These are phyloP conservation scores for Kernera saxatilis DNA, from an alignment of 345 rosid genomes.

Conservation along the genomic window DNA sequence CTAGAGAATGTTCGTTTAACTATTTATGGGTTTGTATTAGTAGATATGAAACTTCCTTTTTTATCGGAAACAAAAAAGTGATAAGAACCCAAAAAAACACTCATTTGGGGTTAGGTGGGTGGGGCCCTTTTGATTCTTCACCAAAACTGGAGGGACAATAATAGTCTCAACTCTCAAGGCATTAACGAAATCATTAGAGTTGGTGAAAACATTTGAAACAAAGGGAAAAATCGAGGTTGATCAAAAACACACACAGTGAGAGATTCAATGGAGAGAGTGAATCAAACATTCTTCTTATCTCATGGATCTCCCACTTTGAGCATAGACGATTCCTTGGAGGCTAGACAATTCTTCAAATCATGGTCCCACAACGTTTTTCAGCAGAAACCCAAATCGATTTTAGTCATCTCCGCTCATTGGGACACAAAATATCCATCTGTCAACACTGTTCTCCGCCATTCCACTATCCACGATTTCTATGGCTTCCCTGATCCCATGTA, in stretches of 20 bases:
- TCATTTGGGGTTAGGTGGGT: conserved; percentile 1
- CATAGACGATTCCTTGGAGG: conserved; percentile 60
- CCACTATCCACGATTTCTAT: conserved; percentile 78
- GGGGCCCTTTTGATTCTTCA: neutral
- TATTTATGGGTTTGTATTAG: too few species aligned
- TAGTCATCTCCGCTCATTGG: conserved; percentile 87
- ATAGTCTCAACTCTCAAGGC: neutral
- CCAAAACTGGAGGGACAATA: neutral
- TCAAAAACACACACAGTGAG: neutral
- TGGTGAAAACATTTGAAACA: neutral
- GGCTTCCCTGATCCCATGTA: conserved; percentile 74
- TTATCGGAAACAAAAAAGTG: too few species aligned
- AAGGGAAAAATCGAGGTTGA: neutral
- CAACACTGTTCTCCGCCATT: conserved; percentile 49
- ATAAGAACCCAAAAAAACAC: too few species aligned
- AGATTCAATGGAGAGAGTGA: conserved; percentile 25
- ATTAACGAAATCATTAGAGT: neutral
- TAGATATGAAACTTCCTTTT: too few species aligned
- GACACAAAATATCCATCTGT: conserved; percentile 64
- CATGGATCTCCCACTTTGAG: conserved; percentile 82
- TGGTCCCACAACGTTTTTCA: conserved; percentile 43
- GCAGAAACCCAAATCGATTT: conserved; percentile 59
- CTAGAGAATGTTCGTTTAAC: too few species aligned
- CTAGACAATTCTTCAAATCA: conserved; percentile 63
- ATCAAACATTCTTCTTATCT: conserved; percentile 59